Percentiles rank a stretch among this genome's conserved stretches.
Evolutionary conservation across 371 early-diverging fungal genomes (phyloP).

Genomic region (Saksenaea oblongispora): DNA sequence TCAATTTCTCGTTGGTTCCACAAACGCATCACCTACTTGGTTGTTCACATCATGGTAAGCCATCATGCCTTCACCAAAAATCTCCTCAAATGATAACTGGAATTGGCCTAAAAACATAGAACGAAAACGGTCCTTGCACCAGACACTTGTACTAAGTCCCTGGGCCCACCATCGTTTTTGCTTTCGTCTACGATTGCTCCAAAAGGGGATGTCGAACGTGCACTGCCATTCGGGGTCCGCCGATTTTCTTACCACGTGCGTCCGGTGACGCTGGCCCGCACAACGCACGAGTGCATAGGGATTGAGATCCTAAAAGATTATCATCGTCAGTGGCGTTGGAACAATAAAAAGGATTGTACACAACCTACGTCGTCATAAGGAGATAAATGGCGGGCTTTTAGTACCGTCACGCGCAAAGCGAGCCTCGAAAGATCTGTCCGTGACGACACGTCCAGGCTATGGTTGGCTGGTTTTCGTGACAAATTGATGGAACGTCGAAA

Average conservation of each 20-base stretch:
- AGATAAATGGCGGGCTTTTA: conserved; percentile 29
- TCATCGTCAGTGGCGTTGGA: conserved; percentile 14
- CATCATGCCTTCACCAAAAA: conserved; percentile 26
- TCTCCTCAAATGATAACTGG: conserved; percentile 27
- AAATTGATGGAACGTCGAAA: conserved; percentile 8
- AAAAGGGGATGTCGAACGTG: conserved; percentile 43
- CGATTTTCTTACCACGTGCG: conserved; percentile 38
- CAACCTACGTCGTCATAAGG: conserved; percentile 26
- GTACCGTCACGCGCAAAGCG: conserved; percentile 30
- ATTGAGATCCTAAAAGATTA: conserved; percentile 13
- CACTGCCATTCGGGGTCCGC: conserved; percentile 43
- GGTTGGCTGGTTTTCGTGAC: conserved; percentile 6
- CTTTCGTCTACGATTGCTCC: conserved; percentile 21
- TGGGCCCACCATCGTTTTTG: conserved; percentile 23
- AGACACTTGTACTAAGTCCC: conserved; percentile 36
- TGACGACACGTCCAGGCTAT: background rate
- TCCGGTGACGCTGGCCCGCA: conserved; percentile 45
- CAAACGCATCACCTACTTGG: conserved; percentile 12
- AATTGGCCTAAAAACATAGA: conserved; percentile 42
- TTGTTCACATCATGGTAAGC: conserved; percentile 24
- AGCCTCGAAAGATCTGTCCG: conserved; percentile 16
- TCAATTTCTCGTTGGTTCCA: background rate
- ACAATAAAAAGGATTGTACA: background rate
- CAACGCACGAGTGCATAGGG: conserved; percentile 41
- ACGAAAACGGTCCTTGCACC: conserved; percentile 43